Percentiles rank a stretch among this genome's conserved stretches.
Evolutionary conservation across 306 rosid genomes (phyloP).

Genomic region (Biancaea sappan): DNA sequence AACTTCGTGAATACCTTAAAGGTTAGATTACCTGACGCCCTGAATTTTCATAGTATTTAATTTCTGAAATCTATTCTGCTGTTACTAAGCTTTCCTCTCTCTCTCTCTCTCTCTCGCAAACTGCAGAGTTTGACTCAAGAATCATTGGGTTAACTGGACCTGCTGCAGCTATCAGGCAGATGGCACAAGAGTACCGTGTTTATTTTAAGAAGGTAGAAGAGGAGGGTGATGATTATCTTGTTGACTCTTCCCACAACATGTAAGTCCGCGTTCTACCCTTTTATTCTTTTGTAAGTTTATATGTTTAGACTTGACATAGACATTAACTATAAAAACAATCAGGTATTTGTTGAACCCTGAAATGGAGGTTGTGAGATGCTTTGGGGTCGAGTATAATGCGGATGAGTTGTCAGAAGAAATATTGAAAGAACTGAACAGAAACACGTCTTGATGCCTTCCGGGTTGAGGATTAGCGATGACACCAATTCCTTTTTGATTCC

Average conservation of each 20-base stretch:
- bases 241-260: slow-evolving; percentile 87
- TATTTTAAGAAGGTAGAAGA: slow-evolving; percentile 81
- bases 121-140: slow-evolving; percentile 80
- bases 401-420: slow-evolving; percentile 69
- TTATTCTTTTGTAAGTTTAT: background rate
- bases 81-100: background rate
- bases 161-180: slow-evolving; percentile 75
- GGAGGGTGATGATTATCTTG: slow-evolving; percentile 87
- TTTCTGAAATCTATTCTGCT: slow-evolving; percentile 10
- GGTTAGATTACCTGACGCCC: slow-evolving; percentile 53
- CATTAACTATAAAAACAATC: slow-evolving; percentile 38
- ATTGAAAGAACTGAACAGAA: slow-evolving; percentile 53
- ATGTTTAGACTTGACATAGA: slow-evolving; percentile 29
- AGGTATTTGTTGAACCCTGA: slow-evolving; percentile 85
- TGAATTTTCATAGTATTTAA: slow-evolving; percentile 4
- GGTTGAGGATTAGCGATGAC: background rate
- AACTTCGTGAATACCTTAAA: slow-evolving; percentile 76
- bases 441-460: slow-evolving; percentile 35
- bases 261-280: slow-evolving; percentile 44
- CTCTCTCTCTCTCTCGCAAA: slow-evolving; percentile 18
- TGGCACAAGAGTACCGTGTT: slow-evolving; percentile 89
- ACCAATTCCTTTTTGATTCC: background rate
- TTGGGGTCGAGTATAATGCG: slow-evolving; percentile 79
- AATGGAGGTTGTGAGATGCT: slow-evolving; percentile 84
- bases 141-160: slow-evolving; percentile 81